Base-by-base conservation (phyloP, 495 filamentous ascomycete species). In the Clavariopsis aquatica region DNA sequence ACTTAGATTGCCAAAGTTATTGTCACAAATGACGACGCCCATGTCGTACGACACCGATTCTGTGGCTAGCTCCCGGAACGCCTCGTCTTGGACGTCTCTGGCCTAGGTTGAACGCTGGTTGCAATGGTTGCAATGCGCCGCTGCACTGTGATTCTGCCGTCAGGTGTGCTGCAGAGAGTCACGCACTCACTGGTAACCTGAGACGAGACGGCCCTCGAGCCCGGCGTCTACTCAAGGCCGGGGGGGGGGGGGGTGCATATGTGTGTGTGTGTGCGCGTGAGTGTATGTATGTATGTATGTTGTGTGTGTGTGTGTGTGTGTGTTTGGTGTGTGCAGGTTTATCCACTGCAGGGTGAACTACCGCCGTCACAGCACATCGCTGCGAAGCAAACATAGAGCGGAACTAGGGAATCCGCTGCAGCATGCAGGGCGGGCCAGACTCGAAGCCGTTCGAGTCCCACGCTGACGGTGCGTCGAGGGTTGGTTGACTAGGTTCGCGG, bases 21-120 rank as follows among this genome's bases (percentile, higher is more conserved):
- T 49, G 51, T 63, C 38, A 52, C 46, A 28, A 38, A 64, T 29
- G 45, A 20, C 22, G 47, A 24, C 34, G 29, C 54, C 55, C 31
- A 20, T 23, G 47, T 65, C 62, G 63, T 66, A 66, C 63, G 56
- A 60, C 63, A 28, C 36, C 41, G n/a, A 52, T 13, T 19, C n/a
- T 41, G 43, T 36, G 60, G 61, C 61, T 52, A 58, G 62, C 46
- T 52, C 31, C 10, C n/a, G 2, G 29, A 17, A 28, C 54, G 54
- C 63, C 56, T 31, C 23, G 29, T 55, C 49, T 60, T 2, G 38
- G 28, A 15, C 38, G 62, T 54, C 49, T 43, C 47, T 66, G 31
- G n/a, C 56, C 12, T 12, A 54, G 19, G 20, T 28, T 51, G 24
- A 23, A n/a, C 49, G 46, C 4, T 38, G 41, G 43, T 57, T 22